phyloP scores from a whole-genome alignment of 78 protist genomes.

The slime mould (Dictyostelium discoideum) region DNA sequence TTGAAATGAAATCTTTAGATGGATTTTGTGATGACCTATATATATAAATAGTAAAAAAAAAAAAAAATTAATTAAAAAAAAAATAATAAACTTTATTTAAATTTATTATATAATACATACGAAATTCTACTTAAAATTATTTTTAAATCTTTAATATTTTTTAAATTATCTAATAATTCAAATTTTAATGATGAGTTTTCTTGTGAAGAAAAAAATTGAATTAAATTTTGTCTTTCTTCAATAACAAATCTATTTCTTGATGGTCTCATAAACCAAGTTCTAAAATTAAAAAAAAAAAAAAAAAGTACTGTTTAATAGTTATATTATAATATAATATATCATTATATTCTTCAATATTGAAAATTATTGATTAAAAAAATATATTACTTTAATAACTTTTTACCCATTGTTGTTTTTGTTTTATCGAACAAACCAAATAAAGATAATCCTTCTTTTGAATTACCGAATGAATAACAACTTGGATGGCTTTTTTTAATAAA shows the following conservation, averaged over 20 bases:
- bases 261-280: constrained; percentile 80
- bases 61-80: neutral
- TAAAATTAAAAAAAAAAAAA: neutral
- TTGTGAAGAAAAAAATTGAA: neutral
- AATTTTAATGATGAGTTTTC: neutral
- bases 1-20: constrained; percentile 8
- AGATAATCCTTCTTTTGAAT: constrained; percentile 62
- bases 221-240: constrained; percentile 46
- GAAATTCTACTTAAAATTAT: constrained; percentile 30
- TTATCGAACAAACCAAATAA: constrained; percentile 37
- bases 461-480: constrained; percentile 29
- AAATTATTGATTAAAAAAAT: neutral
- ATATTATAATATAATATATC: too few relatives aligned
- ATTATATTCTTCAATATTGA: too few relatives aligned
- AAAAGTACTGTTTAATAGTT: neutral
- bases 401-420: constrained; percentile 66
- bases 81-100: too few relatives aligned
- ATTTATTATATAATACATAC: neutral
- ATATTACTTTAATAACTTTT: constrained; percentile 23
- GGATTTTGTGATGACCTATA: constrained; percentile 22
- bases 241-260: constrained; percentile 16
- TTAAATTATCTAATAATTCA: neutral
- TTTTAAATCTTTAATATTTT: constrained; percentile 42
- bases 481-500: constrained; percentile 37
- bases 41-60: neutral